Evolutionary conservation across 305 asterid species (phyloP), one percentile per base, ranked within the genome.

Genomic region (Lippia alba): DNA sequence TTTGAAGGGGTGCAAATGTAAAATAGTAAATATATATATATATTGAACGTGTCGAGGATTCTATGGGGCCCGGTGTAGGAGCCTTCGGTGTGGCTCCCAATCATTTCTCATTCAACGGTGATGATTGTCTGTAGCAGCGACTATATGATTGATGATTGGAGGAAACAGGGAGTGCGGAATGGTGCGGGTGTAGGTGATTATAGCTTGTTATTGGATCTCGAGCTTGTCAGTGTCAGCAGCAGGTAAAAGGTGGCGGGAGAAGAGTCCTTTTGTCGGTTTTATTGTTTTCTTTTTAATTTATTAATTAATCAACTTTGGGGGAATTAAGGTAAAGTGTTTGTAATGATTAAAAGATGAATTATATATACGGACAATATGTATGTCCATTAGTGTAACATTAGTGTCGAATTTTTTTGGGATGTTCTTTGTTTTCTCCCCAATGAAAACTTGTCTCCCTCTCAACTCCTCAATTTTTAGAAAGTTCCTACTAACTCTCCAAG

Each of bases 11-110:
- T 24, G 30, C 3, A 24, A 1, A 24, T 24, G 30, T 24, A 24
- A 24, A 24, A 24, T 24, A 24, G 30, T 24, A 24, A 24, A 11
- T 15, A 36, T 7, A 55, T 44, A 19, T 41, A n/a, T n/a, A n/a
- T n/a, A n/a, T 24, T 78, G 85, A 88, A 84, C 84, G 87, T 79
- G 85, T 64, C 19, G 57, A 55, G 30, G 76, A 79, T 78, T 76
- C 75, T 61, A 64, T 62, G 82, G 83, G 84, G 30, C 71, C 76
- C 4, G 59, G 61, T 48, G 45, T 6, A 36, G 57, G 36, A 69
- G 66, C 84, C 85, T 79, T 77, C 79, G 86, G 86, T 71, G 83
- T 44, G 55, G 71, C 16, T 2, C 0, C 4, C 51, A 69, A 61
- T 72, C 71, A 51, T 40, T 48, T 36, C 19, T 8, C 8, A 6